These are phyloP conservation scores for Colletotrichum endophyticum DNA, from an alignment of 2,329 filamentous ascomycete species.

Conservation along the genomic window DNA sequence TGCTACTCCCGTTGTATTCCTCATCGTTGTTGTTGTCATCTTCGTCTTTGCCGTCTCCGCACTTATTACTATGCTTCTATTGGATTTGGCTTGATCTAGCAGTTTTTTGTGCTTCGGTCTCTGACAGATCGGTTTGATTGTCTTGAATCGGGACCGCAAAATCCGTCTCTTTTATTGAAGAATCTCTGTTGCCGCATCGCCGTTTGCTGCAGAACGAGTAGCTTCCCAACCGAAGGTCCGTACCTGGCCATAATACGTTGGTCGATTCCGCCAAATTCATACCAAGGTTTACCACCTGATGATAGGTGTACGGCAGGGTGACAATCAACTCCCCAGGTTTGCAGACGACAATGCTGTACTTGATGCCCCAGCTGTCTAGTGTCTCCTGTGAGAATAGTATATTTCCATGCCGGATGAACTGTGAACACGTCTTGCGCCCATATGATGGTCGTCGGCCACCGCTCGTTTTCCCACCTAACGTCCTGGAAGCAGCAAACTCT, in stretches of 20 bases:
- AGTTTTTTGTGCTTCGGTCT: not conserved
- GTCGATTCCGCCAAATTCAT: not conserved
- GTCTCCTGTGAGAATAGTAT: not conserved
- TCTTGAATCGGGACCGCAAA: not conserved
- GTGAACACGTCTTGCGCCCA: not conserved
- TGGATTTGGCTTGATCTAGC: not conserved
- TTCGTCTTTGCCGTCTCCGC: no score
- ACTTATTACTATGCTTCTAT: no score
- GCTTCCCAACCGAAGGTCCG: not conserved
- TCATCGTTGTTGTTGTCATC: no score
- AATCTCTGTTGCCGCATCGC: not conserved
- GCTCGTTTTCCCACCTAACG: not conserved
- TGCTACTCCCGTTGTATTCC: no score
- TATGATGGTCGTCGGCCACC: not conserved
- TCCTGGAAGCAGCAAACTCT: not conserved
- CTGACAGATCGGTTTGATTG: not conserved
- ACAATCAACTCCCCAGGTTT: not conserved
- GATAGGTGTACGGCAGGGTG: not conserved
- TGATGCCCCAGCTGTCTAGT: not conserved
- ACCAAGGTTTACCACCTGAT: not conserved
- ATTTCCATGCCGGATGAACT: not conserved
- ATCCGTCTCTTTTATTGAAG: not conserved
- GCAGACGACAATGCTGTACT: not conserved
- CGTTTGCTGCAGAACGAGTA: not conserved
- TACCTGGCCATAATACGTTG: not conserved